Evolutionary conservation across 495 filamentous ascomycete genomes (phyloP), one percentile per base, ranked within the genome.

Genomic region (Margaritispora aquatica): DNA sequence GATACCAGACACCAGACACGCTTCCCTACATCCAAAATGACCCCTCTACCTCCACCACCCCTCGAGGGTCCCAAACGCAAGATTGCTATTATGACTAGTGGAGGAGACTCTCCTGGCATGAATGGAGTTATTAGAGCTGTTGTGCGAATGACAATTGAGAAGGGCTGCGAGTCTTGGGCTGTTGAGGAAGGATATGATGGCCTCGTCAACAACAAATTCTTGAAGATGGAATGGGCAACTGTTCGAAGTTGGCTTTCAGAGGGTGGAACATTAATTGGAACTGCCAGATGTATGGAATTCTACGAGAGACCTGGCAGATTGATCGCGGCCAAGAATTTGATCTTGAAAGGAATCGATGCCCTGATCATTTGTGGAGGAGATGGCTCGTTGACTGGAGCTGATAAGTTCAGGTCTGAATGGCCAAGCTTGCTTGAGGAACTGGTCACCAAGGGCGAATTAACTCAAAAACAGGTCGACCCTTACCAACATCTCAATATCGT

Each of bases 61-160:
- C 61, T 63, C 46, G 19, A 41, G 26, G 60, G 60, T 36, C 65
- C 59, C 52, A 63, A 63, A 20, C 59, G 67, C 50, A 59, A 58
- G 21, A 95, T 99, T 68, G 95, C 84, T 51, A 87, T 97, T 60
- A 89, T 99, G 87, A 99, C 95, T 61, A 94, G 88, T 61, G 95
- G 95, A 63, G 95, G 95, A 65, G 95, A 99, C 78, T 90, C 93
- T 38, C 94, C 95, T 3, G 95, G 95, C 65, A 99, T 99, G 95
- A 97, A 96, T 71, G 91, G 88, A 47, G 90, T 88, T 22, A 92
- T 97, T 10, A 82, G 95, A 47, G 95, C 95, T 41, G 92, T 97
- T 34, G 90, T 99, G 59, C 86, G 95, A 48, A 97, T 90, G 86
- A 81, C 89, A 26, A 89, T 97, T 62, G 84, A 90, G 69, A 79